Base-by-base conservation (phyloP, 805 yeast species). In the Barnettozyma sp. region DNA sequence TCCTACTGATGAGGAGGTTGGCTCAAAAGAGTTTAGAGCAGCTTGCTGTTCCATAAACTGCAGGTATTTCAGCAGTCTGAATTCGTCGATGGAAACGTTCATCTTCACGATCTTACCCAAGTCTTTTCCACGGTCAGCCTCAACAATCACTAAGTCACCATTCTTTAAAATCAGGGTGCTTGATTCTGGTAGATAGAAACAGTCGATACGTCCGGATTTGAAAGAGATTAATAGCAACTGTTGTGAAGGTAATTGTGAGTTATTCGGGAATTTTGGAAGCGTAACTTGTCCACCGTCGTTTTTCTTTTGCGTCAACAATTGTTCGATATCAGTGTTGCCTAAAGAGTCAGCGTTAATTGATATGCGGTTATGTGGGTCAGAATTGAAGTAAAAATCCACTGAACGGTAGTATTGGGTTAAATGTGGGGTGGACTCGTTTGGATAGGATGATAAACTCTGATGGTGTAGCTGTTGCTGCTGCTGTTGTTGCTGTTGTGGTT, bases 91-190 rank as follows among this genome's bases (percentile, higher is more conserved):
- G 33, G 70, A 71, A 19, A 82, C 71, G 30, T 70, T 60, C 5
- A 88, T 81, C 44, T 77, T 79, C 26, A 81, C 63, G 37, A 83
- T 73, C 72, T 78, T 72, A n/a, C 80, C 92, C 46, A 83, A 59
- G 56, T 83, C 94, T 48, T 78, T 78, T 19, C 94, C 94, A 42
- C 92, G 67, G 54, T 83, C 94, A 34, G 92, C 94, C 56, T 83
- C 92, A 35, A 82, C 82, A 21, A 82, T 73, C 7, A 82, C 83
- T 52, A 83, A 62, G 55, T 83, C 92, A 40, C 73, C 70, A 35
- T 71, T 63, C 47, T 68, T 70, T 44, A 82, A 62, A 24, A 56
- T 58, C 37, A 51, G 29, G 2, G 41, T 20, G 10, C 48, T 43
- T 14, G 40, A 37, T 11, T 46, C 52, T 18, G 85, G 76, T 15